Evolutionary conservation across 257 asterid species (phyloP).

Genomic region (Gardenia jasminoides): DNA sequence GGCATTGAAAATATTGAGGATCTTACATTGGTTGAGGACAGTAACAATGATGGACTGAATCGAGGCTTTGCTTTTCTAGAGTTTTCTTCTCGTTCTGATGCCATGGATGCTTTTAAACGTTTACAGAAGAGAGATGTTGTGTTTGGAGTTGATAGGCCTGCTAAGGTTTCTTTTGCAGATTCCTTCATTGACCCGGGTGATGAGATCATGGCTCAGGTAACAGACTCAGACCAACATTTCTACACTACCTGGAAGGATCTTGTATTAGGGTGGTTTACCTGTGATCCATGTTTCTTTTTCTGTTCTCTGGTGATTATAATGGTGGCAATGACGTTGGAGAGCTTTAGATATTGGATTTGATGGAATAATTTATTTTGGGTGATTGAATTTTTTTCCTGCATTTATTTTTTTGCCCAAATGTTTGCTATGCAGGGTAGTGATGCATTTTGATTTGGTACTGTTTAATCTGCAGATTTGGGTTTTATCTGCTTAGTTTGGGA

Average conservation of each 20-base stretch:
- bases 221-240: constrained; percentile 27
- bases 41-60: constrained; percentile 66
- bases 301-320: constrained; percentile 1
- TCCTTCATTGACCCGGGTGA: constrained; percentile 98
- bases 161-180: constrained; percentile 97
- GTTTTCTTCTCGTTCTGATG: constrained; percentile 88
- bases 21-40: constrained; percentile 90
- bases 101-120: constrained; percentile 98
- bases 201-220: constrained; percentile 99
- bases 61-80: constrained; percentile 96
- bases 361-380: neutral
- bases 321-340: neutral
- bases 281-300: neutral
- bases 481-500: neutral
- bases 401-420: neutral
- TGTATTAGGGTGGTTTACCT: constrained; percentile 12
- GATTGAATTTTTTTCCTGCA: neutral
- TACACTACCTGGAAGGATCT: constrained; percentile 16
- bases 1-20: constrained; percentile 83
- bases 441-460: no score
- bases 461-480: neutral
- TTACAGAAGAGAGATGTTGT: constrained; percentile 86
- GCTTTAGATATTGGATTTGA: neutral
- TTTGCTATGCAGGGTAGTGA: neutral
- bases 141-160: constrained; percentile 94